Percentiles rank a stretch among this genome's conserved stretches.
Evolutionary conservation across 2,329 filamentous ascomycete species (phyloP).

Genomic region (Botryosphaeria dothidea): DNA sequence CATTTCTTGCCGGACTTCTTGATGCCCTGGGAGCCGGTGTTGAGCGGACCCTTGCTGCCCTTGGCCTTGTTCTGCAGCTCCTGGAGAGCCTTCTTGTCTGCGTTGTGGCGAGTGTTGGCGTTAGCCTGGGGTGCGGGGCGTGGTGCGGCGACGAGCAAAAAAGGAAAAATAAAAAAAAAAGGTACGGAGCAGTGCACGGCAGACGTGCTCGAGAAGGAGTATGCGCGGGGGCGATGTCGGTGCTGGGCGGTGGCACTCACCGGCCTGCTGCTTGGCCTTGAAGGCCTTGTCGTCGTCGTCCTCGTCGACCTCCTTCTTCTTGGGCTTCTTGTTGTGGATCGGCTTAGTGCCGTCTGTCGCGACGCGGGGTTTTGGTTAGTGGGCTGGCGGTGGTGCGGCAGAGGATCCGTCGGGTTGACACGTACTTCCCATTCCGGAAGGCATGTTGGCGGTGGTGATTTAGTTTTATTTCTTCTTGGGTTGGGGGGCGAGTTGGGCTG

Average conservation of each 20-base stretch:
- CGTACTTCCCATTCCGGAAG: slow-evolving; percentile 53
- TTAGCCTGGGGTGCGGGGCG: neutral
- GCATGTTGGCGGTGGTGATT: slow-evolving; percentile 40
- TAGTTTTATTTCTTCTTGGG: slow-evolving; percentile 7
- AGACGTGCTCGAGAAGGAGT: slow-evolving; percentile 2
- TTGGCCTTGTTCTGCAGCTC: slow-evolving; percentile 78
- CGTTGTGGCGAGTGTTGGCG: neutral
- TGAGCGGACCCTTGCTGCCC: slow-evolving; percentile 86
- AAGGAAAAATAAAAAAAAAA: neutral
- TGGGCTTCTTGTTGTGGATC: slow-evolving; percentile 74
- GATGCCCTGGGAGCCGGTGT: slow-evolving; percentile 82
- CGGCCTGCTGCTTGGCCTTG: slow-evolving; percentile 80
- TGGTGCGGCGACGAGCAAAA: too few species aligned
- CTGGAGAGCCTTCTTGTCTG: slow-evolving; percentile 59
- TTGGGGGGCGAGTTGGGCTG: neutral
- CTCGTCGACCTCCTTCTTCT: slow-evolving; percentile 78
- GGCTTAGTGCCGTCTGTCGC: slow-evolving; percentile 52
- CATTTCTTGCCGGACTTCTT: slow-evolving; percentile 99
- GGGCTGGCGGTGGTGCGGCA: neutral
- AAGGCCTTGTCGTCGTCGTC: slow-evolving; percentile 86
- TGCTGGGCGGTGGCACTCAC: slow-evolving; percentile 54
- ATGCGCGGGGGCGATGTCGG: neutral
- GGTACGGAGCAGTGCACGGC: slow-evolving; percentile 5
- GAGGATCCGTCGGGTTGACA: slow-evolving; percentile 16
- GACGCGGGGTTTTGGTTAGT: slow-evolving; percentile 26